Conservation (phyloP, 257 asterid genomes). For the Ilex asprella region DNA sequence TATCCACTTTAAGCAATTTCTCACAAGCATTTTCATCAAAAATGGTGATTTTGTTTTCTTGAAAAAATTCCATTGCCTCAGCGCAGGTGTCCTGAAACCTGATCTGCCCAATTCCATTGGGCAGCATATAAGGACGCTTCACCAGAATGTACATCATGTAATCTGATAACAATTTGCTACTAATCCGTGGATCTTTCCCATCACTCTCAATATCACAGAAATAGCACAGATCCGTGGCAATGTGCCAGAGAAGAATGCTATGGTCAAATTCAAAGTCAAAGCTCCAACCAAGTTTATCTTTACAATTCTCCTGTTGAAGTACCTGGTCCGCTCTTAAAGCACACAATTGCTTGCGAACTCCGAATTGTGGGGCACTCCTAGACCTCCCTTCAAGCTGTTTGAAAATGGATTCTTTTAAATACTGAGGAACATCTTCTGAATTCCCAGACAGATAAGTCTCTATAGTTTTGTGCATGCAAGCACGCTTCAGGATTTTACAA, state of each 20-base stretch:
- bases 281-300: background rate
- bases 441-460: conserved; percentile 9
- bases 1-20: conserved; percentile 10
- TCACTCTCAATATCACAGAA: background rate
- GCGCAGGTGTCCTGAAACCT: conserved; percentile 26
- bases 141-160: conserved; percentile 27
- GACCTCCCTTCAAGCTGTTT: background rate
- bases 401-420: conserved; percentile 16
- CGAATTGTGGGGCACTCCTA: background rate
- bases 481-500: background rate
- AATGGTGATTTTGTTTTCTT: background rate
- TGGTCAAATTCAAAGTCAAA: conserved; percentile 21
- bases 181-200: conserved; percentile 1
- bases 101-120: conserved; percentile 29
- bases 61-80: conserved; percentile 15
- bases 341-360: background rate
- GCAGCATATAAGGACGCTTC: conserved; percentile 26
- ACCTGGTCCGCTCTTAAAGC: conserved; percentile 9
- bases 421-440: background rate
- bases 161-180: conserved; percentile 18
- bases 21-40: conserved; percentile 1
- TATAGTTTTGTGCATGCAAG: background rate
- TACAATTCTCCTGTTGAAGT: background rate
- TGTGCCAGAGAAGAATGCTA: conserved; percentile 25
- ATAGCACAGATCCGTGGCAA: conserved; percentile 29